Evolutionary conservation across 1,284 basidiomycete genomes (phyloP).

Genomic region (Cryptococcus amylolentus): DNA sequence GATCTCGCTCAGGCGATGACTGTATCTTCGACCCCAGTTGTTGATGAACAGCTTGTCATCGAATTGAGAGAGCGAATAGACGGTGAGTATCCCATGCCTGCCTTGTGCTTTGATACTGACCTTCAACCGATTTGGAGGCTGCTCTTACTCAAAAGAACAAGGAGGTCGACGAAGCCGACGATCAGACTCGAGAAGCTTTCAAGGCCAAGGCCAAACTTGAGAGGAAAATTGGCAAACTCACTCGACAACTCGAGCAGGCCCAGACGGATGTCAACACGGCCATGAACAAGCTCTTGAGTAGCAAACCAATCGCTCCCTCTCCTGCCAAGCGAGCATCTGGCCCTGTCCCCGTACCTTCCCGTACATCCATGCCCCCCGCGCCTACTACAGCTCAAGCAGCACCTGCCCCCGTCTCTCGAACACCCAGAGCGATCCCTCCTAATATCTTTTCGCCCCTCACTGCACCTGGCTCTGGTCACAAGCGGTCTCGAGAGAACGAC

Average conservation of each 20-base stretch:
- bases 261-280: constrained; percentile 21
- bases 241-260: constrained; percentile 24
- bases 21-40: background rate
- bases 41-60: constrained; percentile 3
- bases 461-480: constrained; percentile 7
- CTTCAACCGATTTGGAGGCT: constrained; percentile 25
- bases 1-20: constrained; percentile 1
- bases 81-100: constrained; percentile 12
- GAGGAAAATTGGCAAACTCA: constrained; percentile 35
- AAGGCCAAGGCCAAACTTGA: constrained; percentile 32
- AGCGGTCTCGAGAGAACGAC: constrained; percentile 20
- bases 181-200: constrained; percentile 30
- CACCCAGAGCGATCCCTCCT: constrained; percentile 6
- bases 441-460: constrained; percentile 14
- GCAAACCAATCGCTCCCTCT: background rate
- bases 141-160: constrained; percentile 28
- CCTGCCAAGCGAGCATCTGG: background rate
- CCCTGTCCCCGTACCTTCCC: background rate
- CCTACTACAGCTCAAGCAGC: background rate
- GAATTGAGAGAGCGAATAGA: constrained; percentile 20
- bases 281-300: constrained; percentile 21
- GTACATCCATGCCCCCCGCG: background rate
- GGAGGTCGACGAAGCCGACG: constrained; percentile 40
- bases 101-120: constrained; percentile 3
- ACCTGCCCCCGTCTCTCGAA: background rate